Conservation (phyloP, 1,139 yeast species). For the Hyphopichia khmerensis region DNA sequence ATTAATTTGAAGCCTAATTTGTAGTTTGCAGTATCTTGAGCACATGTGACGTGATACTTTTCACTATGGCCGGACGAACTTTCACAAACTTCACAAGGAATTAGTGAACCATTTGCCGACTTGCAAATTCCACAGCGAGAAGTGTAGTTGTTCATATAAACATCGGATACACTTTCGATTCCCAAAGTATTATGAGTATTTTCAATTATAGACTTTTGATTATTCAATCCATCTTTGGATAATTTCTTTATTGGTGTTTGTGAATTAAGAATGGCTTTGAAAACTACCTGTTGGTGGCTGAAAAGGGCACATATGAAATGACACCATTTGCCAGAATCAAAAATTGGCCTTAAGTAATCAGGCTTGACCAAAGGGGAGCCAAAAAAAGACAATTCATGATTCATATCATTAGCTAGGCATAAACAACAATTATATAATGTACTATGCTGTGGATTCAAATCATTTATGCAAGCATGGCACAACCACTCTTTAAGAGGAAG, state of each 20-base stretch:
- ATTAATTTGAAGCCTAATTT: constrained; percentile 46
- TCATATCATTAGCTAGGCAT: constrained; percentile 58
- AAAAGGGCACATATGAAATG: constrained; percentile 77
- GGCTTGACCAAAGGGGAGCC: constrained; percentile 47
- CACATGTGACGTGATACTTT: constrained; percentile 66
- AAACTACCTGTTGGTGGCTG: constrained; percentile 23
- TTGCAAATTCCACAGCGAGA: constrained; percentile 29
- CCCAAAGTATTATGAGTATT: constrained; percentile 17
- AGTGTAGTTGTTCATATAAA: constrained; percentile 24
- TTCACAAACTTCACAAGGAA: constrained; percentile 30
- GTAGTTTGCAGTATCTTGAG: constrained; percentile 47
- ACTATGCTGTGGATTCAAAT: constrained; percentile 57
- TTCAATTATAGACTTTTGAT: constrained; percentile 15
- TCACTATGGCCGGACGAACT: constrained; percentile 6
- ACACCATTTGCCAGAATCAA: constrained; percentile 68
- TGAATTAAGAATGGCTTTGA: constrained; percentile 9
- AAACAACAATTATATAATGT: constrained; percentile 64
- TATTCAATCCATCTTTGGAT: constrained; percentile 7
- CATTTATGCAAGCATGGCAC: constrained; percentile 82
- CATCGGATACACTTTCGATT: constrained; percentile 30
- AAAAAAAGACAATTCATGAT: constrained; percentile 42
- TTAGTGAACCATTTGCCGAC: constrained; percentile 27
- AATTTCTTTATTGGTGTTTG: constrained; percentile 2
- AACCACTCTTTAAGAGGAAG: constrained; percentile 56
- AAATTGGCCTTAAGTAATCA: constrained; percentile 72